phyloP scores from a whole-genome alignment of 1,139 yeast species.

The Kodamaea plutei region DNA sequence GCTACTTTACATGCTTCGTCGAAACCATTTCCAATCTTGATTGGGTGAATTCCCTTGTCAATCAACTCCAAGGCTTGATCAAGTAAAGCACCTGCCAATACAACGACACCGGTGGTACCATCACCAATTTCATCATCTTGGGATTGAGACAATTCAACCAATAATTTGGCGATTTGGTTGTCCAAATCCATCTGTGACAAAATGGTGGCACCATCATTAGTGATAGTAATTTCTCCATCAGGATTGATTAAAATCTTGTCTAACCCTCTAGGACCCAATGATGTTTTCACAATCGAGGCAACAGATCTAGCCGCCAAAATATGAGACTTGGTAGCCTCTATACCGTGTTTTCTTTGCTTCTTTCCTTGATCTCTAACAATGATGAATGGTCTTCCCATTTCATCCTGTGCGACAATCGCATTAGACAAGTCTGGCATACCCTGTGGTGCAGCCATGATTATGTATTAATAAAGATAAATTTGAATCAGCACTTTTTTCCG shows the following conservation, averaged over 20 bases:
- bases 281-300: constrained; percentile 85
- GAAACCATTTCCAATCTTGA: constrained; percentile 93
- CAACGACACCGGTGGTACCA: constrained; percentile 99
- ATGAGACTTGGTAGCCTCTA: constrained; percentile 93
- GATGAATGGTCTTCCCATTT: constrained; percentile 97
- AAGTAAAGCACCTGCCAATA: constrained; percentile 86
- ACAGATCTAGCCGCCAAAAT: constrained; percentile 95
- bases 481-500: too few relatives aligned
- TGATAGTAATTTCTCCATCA: constrained; percentile 96
- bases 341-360: constrained; percentile 87
- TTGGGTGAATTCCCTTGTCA: constrained; percentile 96
- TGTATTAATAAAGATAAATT: background rate
- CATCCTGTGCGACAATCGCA: constrained; percentile 98
- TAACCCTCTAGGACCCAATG: constrained; percentile 96
- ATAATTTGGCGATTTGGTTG: constrained; percentile 89
- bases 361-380: constrained; percentile 96
- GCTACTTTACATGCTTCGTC: constrained; percentile 97
- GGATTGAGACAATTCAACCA: constrained; percentile 90
- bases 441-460: constrained; percentile 25
- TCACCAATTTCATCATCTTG: constrained; percentile 99
- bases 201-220: constrained; percentile 98
- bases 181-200: constrained; percentile 94
- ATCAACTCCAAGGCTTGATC: constrained; percentile 94
- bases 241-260: constrained; percentile 90
- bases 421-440: constrained; percentile 93